Conservation (phyloP, 2,329 filamentous ascomycete genomes). For the Beauveria sp. region DNA sequence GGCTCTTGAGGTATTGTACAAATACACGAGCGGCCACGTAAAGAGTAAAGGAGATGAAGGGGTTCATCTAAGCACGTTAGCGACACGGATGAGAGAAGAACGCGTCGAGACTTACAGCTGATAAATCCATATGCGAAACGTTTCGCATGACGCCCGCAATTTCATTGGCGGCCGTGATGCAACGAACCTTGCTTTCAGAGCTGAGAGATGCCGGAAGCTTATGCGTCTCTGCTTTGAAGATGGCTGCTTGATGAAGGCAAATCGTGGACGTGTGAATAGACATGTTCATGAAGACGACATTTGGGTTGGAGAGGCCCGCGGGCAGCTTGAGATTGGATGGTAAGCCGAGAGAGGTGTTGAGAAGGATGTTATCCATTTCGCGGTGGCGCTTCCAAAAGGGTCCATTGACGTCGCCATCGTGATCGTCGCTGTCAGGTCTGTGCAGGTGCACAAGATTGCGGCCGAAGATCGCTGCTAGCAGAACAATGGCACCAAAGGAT, state of each 20-base stretch:
- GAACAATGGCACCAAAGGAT: conserved; percentile 68
- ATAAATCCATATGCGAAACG: conserved; percentile 83
- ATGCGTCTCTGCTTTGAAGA: conserved; percentile 93
- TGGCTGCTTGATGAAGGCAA: conserved; percentile 95
- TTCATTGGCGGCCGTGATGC: conserved; percentile 87
- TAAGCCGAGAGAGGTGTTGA: conserved; percentile 79
- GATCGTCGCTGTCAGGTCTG: conserved; percentile 72
- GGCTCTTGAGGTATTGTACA: conserved; percentile 90
- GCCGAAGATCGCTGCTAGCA: conserved; percentile 86
- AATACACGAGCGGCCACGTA: conserved; percentile 96
- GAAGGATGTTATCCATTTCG: conserved; percentile 78
- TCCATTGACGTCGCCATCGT: conserved; percentile 81
- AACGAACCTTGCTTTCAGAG: conserved; percentile 85
- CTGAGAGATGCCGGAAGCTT: conserved; percentile 68
- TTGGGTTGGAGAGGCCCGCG: conserved; percentile 65
- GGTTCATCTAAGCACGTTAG: conserved; percentile 65
- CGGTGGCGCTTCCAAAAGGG: conserved; percentile 95
- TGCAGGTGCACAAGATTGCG: conserved; percentile 88
- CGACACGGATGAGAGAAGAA: background rate
- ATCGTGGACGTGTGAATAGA: conserved; percentile 94
- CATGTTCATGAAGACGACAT: conserved; percentile 93
- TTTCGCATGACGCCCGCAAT: conserved; percentile 94
- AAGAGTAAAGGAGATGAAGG: conserved; percentile 89
- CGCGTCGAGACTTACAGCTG: conserved; percentile 51
- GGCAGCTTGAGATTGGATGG: conserved; percentile 76